A percentile compares a stretch with the other conserved stretches of the same genome.
phyloP scores from a whole-genome alignment of 2,329 filamentous ascomycete genomes.

The Aspergillus jensenii region DNA sequence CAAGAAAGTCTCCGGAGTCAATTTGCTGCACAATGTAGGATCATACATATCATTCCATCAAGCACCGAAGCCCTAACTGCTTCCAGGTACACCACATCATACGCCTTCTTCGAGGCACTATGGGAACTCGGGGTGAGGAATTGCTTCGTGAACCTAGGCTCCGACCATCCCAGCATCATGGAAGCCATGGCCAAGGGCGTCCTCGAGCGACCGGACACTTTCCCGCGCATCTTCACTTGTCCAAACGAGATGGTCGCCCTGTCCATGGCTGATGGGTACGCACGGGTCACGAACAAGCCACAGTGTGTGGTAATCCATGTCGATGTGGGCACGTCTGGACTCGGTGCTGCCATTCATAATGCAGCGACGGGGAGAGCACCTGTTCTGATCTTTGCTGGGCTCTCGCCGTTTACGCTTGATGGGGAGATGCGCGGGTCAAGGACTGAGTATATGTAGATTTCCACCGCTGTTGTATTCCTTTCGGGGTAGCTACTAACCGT shows the following conservation, averaged over 20 bases:
- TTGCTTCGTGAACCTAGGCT: constrained; percentile 55
- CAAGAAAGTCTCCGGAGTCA: no score
- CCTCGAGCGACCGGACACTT: constrained; percentile 62
- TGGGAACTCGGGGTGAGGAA: constrained; percentile 50
- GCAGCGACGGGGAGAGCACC: constrained; percentile 72
- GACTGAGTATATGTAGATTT: constrained; percentile 53
- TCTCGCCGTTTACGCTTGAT: constrained; percentile 74
- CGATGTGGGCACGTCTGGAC: constrained; percentile 78
- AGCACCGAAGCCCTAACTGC: no score
- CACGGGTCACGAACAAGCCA: constrained; percentile 67
- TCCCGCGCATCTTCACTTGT: constrained; percentile 74
- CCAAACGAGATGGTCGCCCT: constrained; percentile 86
- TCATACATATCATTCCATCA: no score
- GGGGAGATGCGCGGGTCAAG: constrained; percentile 75
- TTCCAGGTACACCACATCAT: constrained; percentile 63
- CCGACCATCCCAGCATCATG: constrained; percentile 69
- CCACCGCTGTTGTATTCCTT: no score
- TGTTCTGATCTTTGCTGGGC: constrained; percentile 73
- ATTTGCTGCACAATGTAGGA: no score
- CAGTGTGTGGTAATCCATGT: constrained; percentile 80
- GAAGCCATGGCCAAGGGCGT: constrained; percentile 78
- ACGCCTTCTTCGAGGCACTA: constrained; percentile 78
- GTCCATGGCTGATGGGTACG: constrained; percentile 81
- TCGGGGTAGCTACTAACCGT: no score
- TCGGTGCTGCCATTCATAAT: constrained; percentile 77